Evolutionary conservation across 2,329 filamentous ascomycete species (phyloP).

Genomic region (Alternaria dauci): DNA sequence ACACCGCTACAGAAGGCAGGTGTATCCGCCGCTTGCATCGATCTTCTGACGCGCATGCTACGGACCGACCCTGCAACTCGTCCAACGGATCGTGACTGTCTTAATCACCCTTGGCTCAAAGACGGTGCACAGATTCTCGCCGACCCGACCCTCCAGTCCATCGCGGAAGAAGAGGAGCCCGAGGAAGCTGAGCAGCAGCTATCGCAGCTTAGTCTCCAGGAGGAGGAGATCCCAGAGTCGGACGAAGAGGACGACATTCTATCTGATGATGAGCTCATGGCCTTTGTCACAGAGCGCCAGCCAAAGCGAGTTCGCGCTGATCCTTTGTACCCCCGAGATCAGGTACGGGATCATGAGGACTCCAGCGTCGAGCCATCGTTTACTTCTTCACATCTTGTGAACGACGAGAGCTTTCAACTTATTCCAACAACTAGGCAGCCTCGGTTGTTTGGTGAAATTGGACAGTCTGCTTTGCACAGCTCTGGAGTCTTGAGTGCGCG

Average conservation of each 20-base stretch:
- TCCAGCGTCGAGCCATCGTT: constrained; percentile 53
- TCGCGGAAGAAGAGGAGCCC: constrained; percentile 66
- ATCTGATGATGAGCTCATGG: constrained; percentile 46
- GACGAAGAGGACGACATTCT: constrained; percentile 41
- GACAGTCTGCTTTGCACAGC: constrained; percentile 62
- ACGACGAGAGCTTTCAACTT: constrained; percentile 39
- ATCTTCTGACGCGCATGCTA: constrained; percentile 81
- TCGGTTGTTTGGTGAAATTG: constrained; percentile 70
- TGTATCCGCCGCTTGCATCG: constrained; percentile 73
- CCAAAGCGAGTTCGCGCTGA: constrained; percentile 57
- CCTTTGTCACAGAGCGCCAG: constrained; percentile 44
- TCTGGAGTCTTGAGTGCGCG: constrained; percentile 57
- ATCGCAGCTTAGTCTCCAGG: constrained; percentile 63
- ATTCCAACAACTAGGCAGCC: constrained; percentile 35
- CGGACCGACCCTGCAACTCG: constrained; percentile 80
- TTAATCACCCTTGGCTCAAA: constrained; percentile 77
- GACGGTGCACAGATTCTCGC: constrained; percentile 53
- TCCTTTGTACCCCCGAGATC: constrained; percentile 49
- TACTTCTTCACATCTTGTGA: constrained; percentile 40
- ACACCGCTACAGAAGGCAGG: constrained; percentile 65
- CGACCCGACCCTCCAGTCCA: constrained; percentile 49
- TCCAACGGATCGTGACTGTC: constrained; percentile 75
- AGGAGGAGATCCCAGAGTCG: constrained; percentile 44
- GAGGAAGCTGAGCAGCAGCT: constrained; percentile 57
- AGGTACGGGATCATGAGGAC: constrained; percentile 48